Conservation (phyloP, 192 early-diverging fungal species). For the Mortierella alpina region DNA sequence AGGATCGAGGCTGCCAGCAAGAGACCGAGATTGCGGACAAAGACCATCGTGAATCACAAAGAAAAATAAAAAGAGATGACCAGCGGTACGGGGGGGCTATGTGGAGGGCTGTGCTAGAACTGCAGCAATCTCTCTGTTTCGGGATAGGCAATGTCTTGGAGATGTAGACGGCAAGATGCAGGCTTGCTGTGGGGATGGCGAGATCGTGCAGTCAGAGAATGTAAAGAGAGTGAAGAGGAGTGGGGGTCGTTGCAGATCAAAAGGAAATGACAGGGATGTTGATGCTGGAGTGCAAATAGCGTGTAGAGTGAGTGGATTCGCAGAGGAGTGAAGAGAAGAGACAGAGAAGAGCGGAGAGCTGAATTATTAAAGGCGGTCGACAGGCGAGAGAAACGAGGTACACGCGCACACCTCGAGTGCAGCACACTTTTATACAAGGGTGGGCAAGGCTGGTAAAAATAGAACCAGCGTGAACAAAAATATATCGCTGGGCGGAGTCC, state of each 20-base stretch:
- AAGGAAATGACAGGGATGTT: too few relatives aligned
- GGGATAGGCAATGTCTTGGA: not conserved
- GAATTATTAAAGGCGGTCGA: too few relatives aligned
- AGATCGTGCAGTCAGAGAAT: not conserved
- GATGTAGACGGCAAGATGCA: not conserved
- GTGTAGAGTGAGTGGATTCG: slow-evolving; percentile 8
- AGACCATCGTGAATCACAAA: slow-evolving; percentile 26
- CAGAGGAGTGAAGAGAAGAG: not conserved
- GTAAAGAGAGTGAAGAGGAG: not conserved
- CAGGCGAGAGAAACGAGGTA: too few relatives aligned
- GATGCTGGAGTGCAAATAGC: too few relatives aligned
- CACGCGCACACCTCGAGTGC: too few relatives aligned
- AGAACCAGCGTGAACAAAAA: too few relatives aligned
- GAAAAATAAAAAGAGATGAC: not conserved
- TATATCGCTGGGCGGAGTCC: too few relatives aligned
- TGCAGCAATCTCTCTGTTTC: not conserved
- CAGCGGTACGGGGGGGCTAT: not conserved
- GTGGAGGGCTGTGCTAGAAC: too few relatives aligned
- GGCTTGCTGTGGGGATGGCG: not conserved
- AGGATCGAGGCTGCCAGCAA: slow-evolving; percentile 27
- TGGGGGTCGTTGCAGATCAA: not conserved
- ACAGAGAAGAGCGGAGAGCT: not conserved
- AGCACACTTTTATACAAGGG: too few relatives aligned
- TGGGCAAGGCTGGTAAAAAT: too few relatives aligned
- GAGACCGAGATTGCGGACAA: slow-evolving; percentile 22